Evolutionary conservation across 371 early-diverging fungal genomes (phyloP).

Genomic region (Syncephalastrum sp.): DNA sequence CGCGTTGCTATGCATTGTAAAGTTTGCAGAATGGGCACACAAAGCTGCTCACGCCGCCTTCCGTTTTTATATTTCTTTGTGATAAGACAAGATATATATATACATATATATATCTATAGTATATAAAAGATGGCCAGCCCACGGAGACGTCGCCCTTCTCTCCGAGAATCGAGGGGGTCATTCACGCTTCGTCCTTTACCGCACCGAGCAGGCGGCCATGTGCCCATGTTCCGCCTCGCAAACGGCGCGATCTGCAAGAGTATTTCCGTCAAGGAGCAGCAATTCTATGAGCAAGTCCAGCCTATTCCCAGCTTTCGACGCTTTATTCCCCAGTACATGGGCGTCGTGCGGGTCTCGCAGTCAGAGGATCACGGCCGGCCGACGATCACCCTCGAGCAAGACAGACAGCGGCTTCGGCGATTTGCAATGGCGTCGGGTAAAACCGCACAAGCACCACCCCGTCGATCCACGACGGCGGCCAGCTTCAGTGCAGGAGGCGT

Average conservation of each 20-base stretch:
- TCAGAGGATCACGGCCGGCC: constrained; percentile 6
- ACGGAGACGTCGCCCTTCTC: too few relatives aligned
- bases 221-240: constrained; percentile 33
- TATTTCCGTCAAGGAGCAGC: constrained; percentile 20
- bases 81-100: too few relatives aligned
- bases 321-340: constrained; percentile 33
- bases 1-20: too few relatives aligned
- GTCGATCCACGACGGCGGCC: constrained; percentile 5
- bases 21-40: too few relatives aligned
- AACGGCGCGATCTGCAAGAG: constrained; percentile 37
- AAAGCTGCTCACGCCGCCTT: too few relatives aligned
- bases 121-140: too few relatives aligned
- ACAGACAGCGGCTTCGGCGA: constrained; percentile 11
- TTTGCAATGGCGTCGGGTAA: neutral
- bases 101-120: too few relatives aligned
- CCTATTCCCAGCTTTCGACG: constrained; percentile 20
- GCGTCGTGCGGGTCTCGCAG: constrained; percentile 23
- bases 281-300: constrained; percentile 27
- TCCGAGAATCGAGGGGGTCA: constrained; percentile 1
- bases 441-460: neutral
- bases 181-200: constrained; percentile 29
- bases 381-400: constrained; percentile 13
- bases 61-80: too few relatives aligned
- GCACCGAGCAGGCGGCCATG: constrained; percentile 40
- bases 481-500: neutral